Base-by-base conservation (phyloP, 2,329 filamentous ascomycete genomes). In the Hypoxylon sp. region DNA sequence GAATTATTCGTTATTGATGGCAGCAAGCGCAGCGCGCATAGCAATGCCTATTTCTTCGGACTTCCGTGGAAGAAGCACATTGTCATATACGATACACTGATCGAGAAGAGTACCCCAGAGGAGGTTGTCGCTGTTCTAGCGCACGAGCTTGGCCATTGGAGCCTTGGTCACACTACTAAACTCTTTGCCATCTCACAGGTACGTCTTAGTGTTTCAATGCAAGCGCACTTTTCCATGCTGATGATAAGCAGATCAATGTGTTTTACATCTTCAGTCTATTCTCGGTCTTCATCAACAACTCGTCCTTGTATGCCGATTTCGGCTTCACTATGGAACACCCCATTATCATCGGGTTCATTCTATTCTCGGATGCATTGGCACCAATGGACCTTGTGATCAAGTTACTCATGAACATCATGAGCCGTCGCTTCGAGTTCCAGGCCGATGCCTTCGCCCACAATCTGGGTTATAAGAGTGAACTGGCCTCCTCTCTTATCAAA, bases 51-150 rank as follows among this genome's bases (percentile, higher is more conserved):
- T 82, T 99, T 99, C 84, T 98, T 97, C 76, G 96, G 96, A 67
- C 88, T 99, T 62, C 96, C 96, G 46, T 99, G 95, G 94, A 98
- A 98, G 88, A 98, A 98, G 88, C 97, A 98, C 85, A 99, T 99
- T 84, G 96, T 99, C 77, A 97, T 99, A 78, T 99, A 97, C 80
- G 96, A 99, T 79, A 99, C 97, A 4, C 83, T 99, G 70, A 94
- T 99, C 70, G 95, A 98, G 82, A 97, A 98, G 88, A 96, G 92
- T 80, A 90, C 94, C 70, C 90, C 92, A 3, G 88, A 96, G 77
- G 96, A 99, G 81, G 94, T 99, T 44, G 93, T 97, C 65, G 95
- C 96, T 72, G 94, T 99, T 58, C 85, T 99, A 59, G 94, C 94
- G 37, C 96, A 99, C 80, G 96, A 99, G 82, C 88, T 99, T 52